Base-by-base conservation (phyloP, 495 filamentous ascomycete species). In the Annulohypoxylon stygium region DNA sequence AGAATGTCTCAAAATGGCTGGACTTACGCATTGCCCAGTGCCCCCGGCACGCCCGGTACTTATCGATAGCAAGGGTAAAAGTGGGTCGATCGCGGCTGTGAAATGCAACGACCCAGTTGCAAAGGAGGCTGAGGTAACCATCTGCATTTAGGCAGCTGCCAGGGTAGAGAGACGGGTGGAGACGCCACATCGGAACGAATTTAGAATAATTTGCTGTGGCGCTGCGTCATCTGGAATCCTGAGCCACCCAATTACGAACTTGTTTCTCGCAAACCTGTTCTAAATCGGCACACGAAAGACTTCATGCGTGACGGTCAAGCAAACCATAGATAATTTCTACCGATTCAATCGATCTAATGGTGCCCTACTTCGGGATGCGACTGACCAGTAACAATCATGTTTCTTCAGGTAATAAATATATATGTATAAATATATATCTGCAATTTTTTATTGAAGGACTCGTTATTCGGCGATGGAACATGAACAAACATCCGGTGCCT, bases 61-160 rank as follows among this genome's bases (percentile, higher is more conserved):
- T 69, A 74, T 74, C 66, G 65, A 69, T 69, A 69, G 63, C 48
- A 36, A 51, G 20, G 5, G 53, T 39, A 41, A 26, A 67, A 62
- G 48, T 26, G 61, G 48, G 30, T 0, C 23, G 9, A 47, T 63
- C 4, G 50, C 9, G 67, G 67, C 62, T 62, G 60, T 75, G 61
- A 67, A 65, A 20, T 55, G 50, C 23, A 53, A 59, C 48, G 37
- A 36, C 7, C 12, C 11, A 12, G 11, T 23, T 30, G 51, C 18
- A 34, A 60, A 61, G 33, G 61, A 69, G 71, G 65, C 65, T 73
- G 61, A 66, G 65, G 65, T 55, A 69, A 48, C 61, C 65, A 11
- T 57, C 41, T 50, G 30, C 4, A 53, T 1, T 5, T 10, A 23
- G 33, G 18, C 26, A 63, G 51, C 43, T 36, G 37, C 33, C 37